Conservation (phyloP, 441 rosid genomes). For the Adansonia grandidieri region DNA sequence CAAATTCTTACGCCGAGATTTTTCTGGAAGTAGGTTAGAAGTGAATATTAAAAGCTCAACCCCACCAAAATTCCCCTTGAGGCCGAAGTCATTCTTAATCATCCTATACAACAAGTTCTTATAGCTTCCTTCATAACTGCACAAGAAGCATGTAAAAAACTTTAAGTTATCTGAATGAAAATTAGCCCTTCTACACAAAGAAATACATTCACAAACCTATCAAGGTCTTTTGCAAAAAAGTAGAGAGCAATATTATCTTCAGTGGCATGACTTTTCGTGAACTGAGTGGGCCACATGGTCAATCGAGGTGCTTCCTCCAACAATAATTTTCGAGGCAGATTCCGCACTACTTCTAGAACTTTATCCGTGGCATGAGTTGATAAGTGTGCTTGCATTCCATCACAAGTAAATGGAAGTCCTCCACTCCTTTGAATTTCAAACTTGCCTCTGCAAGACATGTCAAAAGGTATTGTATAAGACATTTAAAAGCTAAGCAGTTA, state of each 20-base stretch:
- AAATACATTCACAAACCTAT: constrained; percentile 31
- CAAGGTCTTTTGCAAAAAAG: constrained; percentile 39
- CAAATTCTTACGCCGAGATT: constrained; percentile 39
- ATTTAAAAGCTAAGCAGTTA: neutral
- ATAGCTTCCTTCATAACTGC: constrained; percentile 39
- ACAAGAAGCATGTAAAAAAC: constrained; percentile 18
- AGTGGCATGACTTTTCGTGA: constrained; percentile 21
- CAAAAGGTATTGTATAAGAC: constrained; percentile 8
- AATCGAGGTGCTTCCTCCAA: constrained; percentile 36
- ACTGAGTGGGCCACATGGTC: constrained; percentile 38
- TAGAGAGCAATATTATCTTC: constrained; percentile 44
- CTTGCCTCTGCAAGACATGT: constrained; percentile 37
- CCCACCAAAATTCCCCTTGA: constrained; percentile 34
- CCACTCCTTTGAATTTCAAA: constrained; percentile 36
- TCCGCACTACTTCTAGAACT: constrained; percentile 36
- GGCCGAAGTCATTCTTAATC: constrained; percentile 36
- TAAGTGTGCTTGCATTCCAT: constrained; percentile 41
- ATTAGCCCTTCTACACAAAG: neutral
- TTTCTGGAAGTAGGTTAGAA: constrained; percentile 38
- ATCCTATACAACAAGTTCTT: constrained; percentile 34
- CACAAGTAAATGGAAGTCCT: constrained; percentile 26
- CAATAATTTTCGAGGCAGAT: constrained; percentile 35
- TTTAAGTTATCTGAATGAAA: constrained; percentile 14
- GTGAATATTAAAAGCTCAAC: constrained; percentile 40
- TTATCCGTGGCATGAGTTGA: constrained; percentile 35